These are phyloP conservation scores for Maudiozyma turicensis DNA, from an alignment of 805 yeast species.

Conservation along the genomic window DNA sequence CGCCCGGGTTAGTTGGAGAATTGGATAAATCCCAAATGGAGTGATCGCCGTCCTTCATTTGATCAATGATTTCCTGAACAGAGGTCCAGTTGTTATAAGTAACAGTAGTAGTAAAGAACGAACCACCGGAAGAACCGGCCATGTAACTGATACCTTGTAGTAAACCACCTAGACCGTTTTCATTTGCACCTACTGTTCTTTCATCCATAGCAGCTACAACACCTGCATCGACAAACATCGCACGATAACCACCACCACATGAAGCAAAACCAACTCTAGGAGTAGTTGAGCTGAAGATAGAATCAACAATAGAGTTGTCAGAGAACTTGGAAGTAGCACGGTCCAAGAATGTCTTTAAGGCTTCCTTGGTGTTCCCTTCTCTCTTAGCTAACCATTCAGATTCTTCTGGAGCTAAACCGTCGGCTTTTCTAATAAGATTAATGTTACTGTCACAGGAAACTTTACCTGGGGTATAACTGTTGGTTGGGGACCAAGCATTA, in stretches of 20 bases:
- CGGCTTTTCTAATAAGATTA: constrained; percentile 38
- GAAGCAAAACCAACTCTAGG: constrained; percentile 50
- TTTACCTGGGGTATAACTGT: constrained; percentile 49
- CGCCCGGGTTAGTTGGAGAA: constrained; percentile 53
- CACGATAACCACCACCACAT: constrained; percentile 87
- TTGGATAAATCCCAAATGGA: constrained; percentile 64
- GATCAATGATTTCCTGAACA: constrained; percentile 45
- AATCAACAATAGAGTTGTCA: constrained; percentile 9
- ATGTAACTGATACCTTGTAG: constrained; percentile 62
- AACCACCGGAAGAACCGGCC: constrained; percentile 75
- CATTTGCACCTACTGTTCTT: constrained; percentile 47
- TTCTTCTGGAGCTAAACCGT: constrained; percentile 36
- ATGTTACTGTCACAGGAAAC: constrained; percentile 41
- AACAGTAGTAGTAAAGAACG: constrained; percentile 67
- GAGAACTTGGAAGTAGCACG: constrained; percentile 29
- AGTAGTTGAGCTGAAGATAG: constrained; percentile 17
- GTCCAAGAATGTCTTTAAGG: constrained; percentile 37
- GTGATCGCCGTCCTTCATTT: constrained; percentile 22
- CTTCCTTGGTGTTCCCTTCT: constrained; percentile 35
- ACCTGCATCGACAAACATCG: constrained; percentile 83
- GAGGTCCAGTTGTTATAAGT: constrained; percentile 64
- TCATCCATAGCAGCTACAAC: constrained; percentile 73
- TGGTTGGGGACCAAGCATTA: constrained; percentile 32
- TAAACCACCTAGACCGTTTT: constrained; percentile 60
- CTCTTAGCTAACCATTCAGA: constrained; percentile 40